These are phyloP conservation scores for Penicillium maclennaniae DNA, from an alignment of 495 filamentous ascomycete genomes.

Conservation along the genomic window DNA sequence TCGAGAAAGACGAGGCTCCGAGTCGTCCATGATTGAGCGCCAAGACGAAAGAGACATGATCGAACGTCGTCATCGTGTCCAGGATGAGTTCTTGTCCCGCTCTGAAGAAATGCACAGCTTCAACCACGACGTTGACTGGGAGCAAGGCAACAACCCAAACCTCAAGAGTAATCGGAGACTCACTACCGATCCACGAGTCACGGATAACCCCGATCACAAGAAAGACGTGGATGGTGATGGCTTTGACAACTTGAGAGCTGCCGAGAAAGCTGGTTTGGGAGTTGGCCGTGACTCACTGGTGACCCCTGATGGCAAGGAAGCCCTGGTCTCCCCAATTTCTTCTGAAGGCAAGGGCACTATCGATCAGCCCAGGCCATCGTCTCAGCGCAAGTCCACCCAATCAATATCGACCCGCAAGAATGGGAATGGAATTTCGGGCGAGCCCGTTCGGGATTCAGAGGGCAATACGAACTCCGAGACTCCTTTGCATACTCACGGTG, in stretches of 20 bases:
- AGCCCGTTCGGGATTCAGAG: conserved; percentile 36
- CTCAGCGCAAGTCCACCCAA: conserved; percentile 18
- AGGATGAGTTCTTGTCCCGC: conserved; percentile 59
- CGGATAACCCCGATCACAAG: conserved; percentile 59
- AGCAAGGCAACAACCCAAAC: conserved; percentile 60
- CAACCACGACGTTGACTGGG: conserved; percentile 79
- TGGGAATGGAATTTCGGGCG: conserved; percentile 44
- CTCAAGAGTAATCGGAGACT: conserved; percentile 55
- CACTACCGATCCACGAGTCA: conserved; percentile 61
- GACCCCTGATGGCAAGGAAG: conserved; percentile 55
- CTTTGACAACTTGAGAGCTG: conserved; percentile 60
- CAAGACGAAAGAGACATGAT: conserved; percentile 51
- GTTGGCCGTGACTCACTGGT: conserved; percentile 66
- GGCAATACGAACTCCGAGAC: conserved; percentile 14
- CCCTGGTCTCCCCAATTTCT: conserved; percentile 56
- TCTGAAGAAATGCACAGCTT: conserved; percentile 67
- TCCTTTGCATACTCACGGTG: conserved; percentile 8
- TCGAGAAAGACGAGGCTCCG: conserved; percentile 28
- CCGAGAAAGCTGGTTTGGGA: conserved; percentile 50
- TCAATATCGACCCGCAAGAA: conserved; percentile 27
- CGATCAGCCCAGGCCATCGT: conserved; percentile 41
- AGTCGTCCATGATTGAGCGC: conserved; percentile 36
- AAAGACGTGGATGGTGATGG: conserved; percentile 77
- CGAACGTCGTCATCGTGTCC: conserved; percentile 53
- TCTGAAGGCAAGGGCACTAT: conserved; percentile 59